These are phyloP conservation scores for Sclerotiophoma versabilis DNA, from an alignment of 2,329 filamentous ascomycete genomes.

Conservation along the genomic window DNA sequence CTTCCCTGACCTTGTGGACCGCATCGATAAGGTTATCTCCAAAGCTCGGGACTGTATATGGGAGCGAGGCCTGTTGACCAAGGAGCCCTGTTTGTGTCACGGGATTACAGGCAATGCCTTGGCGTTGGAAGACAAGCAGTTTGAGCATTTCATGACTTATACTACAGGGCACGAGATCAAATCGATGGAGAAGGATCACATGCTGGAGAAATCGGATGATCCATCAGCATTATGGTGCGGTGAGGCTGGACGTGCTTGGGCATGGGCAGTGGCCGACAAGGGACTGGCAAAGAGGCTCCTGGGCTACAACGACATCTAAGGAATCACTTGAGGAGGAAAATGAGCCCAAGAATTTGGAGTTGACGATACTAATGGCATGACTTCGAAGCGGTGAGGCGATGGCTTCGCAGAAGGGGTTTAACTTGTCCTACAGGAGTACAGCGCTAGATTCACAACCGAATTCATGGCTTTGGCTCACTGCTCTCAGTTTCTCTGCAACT, in stretches of 20 bases:
- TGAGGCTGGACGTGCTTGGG: conserved; percentile 58
- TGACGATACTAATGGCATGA: conserved; percentile 34
- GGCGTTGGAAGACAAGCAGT: conserved; percentile 57
- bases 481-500: background rate
- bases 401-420: background rate
- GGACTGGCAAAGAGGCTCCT: conserved; percentile 56
- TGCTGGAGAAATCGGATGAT: conserved; percentile 60
- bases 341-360: conserved; percentile 14
- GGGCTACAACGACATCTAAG: conserved; percentile 59
- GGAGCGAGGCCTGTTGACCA: conserved; percentile 66
- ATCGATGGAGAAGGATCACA: conserved; percentile 59
- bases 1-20: conserved; percentile 62
- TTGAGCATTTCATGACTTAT: conserved; percentile 66
- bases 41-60: conserved; percentile 62
- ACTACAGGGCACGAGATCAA: conserved; percentile 65
- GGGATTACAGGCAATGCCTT: conserved; percentile 71
- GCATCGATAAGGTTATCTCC: conserved; percentile 61
- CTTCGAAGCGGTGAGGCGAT: conserved; percentile 6
- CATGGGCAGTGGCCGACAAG: conserved; percentile 56
- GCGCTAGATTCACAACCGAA: conserved; percentile 8
- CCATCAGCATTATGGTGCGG: conserved; percentile 60
- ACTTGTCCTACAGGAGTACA: conserved; percentile 5
- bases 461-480: conserved; percentile 8
- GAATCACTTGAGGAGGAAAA: background rate
- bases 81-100: conserved; percentile 71